These are phyloP conservation scores for Boletus albobrunnescens DNA, from an alignment of 1,284 basidiomycete species.

Conservation along the genomic window DNA sequence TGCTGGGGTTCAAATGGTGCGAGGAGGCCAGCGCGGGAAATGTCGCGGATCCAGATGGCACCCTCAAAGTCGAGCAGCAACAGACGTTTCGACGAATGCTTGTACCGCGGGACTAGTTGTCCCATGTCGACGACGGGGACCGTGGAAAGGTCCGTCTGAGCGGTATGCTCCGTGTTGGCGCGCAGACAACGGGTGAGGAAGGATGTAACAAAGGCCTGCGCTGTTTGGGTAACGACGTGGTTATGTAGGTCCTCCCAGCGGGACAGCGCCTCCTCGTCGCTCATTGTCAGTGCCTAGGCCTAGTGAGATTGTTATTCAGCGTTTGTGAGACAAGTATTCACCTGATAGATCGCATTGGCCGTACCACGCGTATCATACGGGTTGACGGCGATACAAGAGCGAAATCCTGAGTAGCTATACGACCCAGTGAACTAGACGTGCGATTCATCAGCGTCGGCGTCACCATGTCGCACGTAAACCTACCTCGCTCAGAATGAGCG, in stretches of 20 bases:
- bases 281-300: constrained; percentile 67
- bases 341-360: constrained; percentile 69
- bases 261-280: constrained; percentile 62
- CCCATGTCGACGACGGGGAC: constrained; percentile 51
- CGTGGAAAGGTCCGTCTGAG: constrained; percentile 31
- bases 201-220: constrained; percentile 77
- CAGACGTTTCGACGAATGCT: constrained; percentile 59
- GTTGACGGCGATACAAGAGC: constrained; percentile 81
- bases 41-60: constrained; percentile 63
- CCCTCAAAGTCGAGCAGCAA: constrained; percentile 80
- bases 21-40: constrained; percentile 43
- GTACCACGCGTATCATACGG: constrained; percentile 77
- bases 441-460: constrained; percentile 7
- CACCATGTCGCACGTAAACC: constrained; percentile 9
- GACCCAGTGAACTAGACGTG: constrained; percentile 83
- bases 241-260: constrained; percentile 86
- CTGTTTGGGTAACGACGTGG: constrained; percentile 84
- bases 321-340: not conserved
- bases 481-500: constrained; percentile 75
- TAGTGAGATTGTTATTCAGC: not conserved
- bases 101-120: constrained; percentile 56
- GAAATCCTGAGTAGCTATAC: constrained; percentile 81
- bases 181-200: constrained; percentile 74
- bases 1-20: constrained; percentile 49
- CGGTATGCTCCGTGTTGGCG: constrained; percentile 61